A percentile compares a stretch with the other conserved stretches of the same genome.
Evolutionary conservation across 75 land plant genomes (phyloP).

Genomic region (Pinus tabuliformis): DNA sequence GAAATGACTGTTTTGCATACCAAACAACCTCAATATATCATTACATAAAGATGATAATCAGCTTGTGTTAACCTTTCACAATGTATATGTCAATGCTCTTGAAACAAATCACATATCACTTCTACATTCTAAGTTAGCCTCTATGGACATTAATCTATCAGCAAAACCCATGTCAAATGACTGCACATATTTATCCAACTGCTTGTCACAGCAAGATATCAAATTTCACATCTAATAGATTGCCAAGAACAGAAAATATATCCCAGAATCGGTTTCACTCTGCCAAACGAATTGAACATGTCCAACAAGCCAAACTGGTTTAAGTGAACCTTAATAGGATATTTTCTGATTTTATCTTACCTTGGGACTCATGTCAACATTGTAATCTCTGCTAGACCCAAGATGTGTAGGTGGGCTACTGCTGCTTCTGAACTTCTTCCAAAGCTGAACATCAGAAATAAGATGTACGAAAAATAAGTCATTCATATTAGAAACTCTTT

Average conservation of each 20-base stretch:
- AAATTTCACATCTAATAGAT: too few relatives aligned
- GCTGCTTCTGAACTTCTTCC: conserved; percentile 44
- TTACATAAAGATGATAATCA: background rate
- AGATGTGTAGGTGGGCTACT: conserved; percentile 58
- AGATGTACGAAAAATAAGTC: background rate
- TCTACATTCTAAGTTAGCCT: too few relatives aligned
- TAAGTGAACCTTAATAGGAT: too few relatives aligned
- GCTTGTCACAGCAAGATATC: too few relatives aligned
- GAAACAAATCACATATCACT: background rate
- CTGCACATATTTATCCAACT: too few relatives aligned
- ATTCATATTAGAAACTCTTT: background rate
- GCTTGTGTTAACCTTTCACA: background rate
- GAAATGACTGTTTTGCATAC: background rate
- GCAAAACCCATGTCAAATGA: too few relatives aligned
- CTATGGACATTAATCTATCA: too few relatives aligned
- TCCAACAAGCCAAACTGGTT: too few relatives aligned
- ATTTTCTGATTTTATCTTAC: conserved; percentile 10
- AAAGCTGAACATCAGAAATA: conserved; percentile 33
- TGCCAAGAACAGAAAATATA: too few relatives aligned
- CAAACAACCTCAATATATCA: background rate
- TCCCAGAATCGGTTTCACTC: too few relatives aligned
- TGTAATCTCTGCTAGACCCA: conserved; percentile 71
- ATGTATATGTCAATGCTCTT: background rate
- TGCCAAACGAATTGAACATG: too few relatives aligned
- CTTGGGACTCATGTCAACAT: conserved; percentile 76